Conservation (phyloP, 345 rosid species). For the Syzygium grande region DNA sequence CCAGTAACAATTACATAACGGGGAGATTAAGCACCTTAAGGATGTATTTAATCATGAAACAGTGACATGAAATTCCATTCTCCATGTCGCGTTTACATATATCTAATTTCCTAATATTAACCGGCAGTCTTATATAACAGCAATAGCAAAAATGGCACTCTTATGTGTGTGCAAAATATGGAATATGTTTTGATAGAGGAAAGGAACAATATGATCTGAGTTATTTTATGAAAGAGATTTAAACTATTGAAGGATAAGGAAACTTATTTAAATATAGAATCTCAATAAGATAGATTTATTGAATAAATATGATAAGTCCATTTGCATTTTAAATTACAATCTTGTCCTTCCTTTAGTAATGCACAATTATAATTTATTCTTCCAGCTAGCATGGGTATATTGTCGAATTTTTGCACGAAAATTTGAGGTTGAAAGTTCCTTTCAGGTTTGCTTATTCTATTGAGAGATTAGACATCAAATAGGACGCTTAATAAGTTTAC, state of each 20-base stretch:
- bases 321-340: background rate
- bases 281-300: background rate
- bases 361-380: background rate
- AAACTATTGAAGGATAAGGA: background rate
- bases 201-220: background rate
- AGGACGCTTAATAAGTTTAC: background rate
- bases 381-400: background rate
- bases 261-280: background rate
- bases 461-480: background rate
- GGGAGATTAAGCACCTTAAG: background rate
- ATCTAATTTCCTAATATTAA: background rate
- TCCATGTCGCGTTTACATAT: accelerated
- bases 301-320: background rate
- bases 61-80: background rate
- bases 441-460: background rate
- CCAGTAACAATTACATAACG: background rate
- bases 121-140: background rate
- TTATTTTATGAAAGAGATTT: background rate
- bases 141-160: background rate
- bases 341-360: background rate
- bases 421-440: background rate
- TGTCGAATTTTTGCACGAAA: background rate
- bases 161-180: background rate
- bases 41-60: background rate
- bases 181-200: background rate